These are phyloP conservation scores for Colletotrichum sp. DNA, from an alignment of 2,329 filamentous ascomycete genomes.

Conservation along the genomic window DNA sequence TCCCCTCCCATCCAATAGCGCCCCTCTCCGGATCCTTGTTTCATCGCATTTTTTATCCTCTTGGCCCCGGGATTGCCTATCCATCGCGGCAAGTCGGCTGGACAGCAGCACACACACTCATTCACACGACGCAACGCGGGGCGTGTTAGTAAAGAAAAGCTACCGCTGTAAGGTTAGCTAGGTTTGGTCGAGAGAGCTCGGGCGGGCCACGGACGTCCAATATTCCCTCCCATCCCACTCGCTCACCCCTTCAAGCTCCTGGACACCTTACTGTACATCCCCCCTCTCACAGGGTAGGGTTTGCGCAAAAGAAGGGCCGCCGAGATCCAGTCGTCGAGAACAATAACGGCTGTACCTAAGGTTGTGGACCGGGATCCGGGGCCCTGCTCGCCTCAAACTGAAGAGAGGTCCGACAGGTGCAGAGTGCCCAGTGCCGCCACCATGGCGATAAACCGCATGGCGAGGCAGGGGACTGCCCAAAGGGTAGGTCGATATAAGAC, in stretches of 20 bases:
- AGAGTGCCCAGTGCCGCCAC: conserved; percentile 3
- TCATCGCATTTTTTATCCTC: conserved; percentile 18
- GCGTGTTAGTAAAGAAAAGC: neutral
- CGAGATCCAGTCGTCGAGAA: conserved; percentile 13
- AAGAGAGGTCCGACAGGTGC: conserved; percentile 1
- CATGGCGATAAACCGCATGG: conserved; percentile 11
- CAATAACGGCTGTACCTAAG: neutral
- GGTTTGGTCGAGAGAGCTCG: conserved; percentile 19
- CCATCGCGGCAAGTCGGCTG: conserved; percentile 10
- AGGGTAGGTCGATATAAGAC: conserved; percentile 22
- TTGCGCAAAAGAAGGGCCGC: neutral
- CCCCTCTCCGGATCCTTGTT: conserved; percentile 14
- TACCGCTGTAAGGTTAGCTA: neutral
- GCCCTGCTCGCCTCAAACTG: conserved; percentile 7
- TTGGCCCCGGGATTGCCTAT: neutral
- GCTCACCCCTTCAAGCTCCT: neutral
- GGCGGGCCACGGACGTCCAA: conserved; percentile 18
- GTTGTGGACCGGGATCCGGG: conserved; percentile 5
- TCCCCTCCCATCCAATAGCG: conserved; percentile 19
- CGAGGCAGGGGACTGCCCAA: conserved; percentile 13
- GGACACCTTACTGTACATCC: neutral
- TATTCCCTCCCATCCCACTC: neutral
- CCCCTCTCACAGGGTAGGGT: neutral
- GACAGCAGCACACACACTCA: neutral
- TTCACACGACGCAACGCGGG: neutral